Conservation (phyloP, 345 rosid species). For the Brassica incana region DNA sequence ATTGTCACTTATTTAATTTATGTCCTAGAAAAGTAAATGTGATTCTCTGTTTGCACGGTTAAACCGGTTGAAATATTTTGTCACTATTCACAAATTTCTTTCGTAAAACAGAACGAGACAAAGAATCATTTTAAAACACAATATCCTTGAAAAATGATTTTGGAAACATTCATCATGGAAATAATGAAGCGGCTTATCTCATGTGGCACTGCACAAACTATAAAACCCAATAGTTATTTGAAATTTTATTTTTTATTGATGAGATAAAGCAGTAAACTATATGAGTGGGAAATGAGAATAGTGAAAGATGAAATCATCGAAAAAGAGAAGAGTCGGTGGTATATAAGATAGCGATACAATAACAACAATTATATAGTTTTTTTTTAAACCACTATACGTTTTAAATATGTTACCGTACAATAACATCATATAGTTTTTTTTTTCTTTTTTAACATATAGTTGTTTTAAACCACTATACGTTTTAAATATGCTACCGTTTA, state of each 20-base stretch:
- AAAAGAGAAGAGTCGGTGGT: not conserved
- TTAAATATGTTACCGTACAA: no score
- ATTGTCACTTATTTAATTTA: no score
- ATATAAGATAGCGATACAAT: not conserved
- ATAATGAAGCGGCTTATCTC: not conserved
- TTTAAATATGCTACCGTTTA: no score
- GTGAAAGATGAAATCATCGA: not conserved
- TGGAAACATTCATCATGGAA: not conserved
- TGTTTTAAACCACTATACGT: no score
- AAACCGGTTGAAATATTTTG: not conserved
- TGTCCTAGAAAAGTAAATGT: not conserved
- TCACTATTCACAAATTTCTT: not conserved
- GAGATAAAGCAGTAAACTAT: not conserved
- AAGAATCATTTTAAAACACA: not conserved
- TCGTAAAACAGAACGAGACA: not conserved
- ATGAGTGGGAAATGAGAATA: not conserved
- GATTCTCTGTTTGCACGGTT: not conserved
- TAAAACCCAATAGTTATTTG: not conserved
- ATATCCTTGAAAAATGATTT: not conserved
- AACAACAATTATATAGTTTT: not conserved
- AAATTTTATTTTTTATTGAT: not conserved
- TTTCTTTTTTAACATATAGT: no score
- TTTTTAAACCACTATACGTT: no score
- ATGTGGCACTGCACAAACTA: not conserved
- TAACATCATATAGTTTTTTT: no score